Evolutionary conservation across 352 stramenopile genomes (phyloP), one percentile per base, ranked within the genome.

Genomic region (Albugo laibachii): DNA sequence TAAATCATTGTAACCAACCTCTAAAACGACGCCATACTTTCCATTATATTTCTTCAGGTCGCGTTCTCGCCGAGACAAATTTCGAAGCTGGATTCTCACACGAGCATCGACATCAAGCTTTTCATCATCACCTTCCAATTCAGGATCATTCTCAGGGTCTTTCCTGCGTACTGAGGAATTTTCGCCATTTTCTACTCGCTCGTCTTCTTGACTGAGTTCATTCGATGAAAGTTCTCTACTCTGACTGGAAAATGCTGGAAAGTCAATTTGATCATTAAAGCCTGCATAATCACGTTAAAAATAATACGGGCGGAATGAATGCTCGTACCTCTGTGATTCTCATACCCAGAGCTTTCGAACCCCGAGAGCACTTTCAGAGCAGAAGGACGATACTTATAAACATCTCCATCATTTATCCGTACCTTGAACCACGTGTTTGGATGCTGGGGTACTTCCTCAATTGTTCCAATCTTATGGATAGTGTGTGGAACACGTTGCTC

Each of bases 341-440:
- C 24, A 31, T 31, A 31, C 24, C 8, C 24, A 8, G 24, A 31
- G 8, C 24, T 31, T 8, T 31, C 24, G 24, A 10, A 31, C 24
- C 24, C 24, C 3, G 38, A 43, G 20, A 85, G 48, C 19, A 80
- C 54, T 47, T 80, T 60, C 19, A 91, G 47, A 15, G 74, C 78
- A 10, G 78, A 91, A 44, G 75, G 68, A 6, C 78, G 65, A 57
- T 88, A 91, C 56, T 86, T 91, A 62, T 87, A 87, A n/a, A 91
- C 75, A 19, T 91, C 74, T 31, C 72, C 72, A 39, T 87, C 72
- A 14, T 66, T 64, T 31, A 91, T 86, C 5, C 78, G 66, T 51
- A 91, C 78, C 50, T 75, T 81, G 50, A 83, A 86, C 78, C 78
- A 91, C 51, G 78, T 91, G 43, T 87, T 91, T 10, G 78, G 78